Evolutionary conservation across 768 basidiomycete species (phyloP).

Genomic region (Mycena capillaripes): DNA sequence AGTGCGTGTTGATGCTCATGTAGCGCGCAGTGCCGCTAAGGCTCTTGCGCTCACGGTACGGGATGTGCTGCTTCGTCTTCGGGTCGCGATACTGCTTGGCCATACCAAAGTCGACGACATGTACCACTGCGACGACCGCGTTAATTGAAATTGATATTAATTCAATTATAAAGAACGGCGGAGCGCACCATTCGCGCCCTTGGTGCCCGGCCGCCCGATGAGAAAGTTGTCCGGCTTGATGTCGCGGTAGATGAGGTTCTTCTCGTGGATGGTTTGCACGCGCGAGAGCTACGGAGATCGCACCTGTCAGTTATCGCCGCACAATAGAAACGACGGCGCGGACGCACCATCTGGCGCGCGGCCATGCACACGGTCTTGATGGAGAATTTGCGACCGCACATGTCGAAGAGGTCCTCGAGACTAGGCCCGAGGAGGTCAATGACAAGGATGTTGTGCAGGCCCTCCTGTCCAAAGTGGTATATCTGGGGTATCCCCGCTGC

Average conservation of each 20-base stretch:
- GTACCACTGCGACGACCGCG: constrained; percentile 72
- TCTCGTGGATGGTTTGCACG: constrained; percentile 98
- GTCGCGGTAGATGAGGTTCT: constrained; percentile 99
- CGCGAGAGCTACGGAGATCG: constrained; percentile 77
- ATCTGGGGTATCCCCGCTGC: constrained; percentile 98
- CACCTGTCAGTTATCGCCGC: constrained; percentile 1
- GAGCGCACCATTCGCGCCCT: constrained; percentile 82
- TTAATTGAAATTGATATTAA: not conserved
- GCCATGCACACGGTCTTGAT: constrained; percentile 99
- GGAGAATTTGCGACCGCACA: constrained; percentile 98
- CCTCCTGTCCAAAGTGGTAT: constrained; percentile 99
- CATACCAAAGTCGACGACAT: constrained; percentile 99
- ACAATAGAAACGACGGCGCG: not conserved
- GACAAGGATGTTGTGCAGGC: constrained; percentile 97
- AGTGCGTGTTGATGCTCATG: constrained; percentile 99
- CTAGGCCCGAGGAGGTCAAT: constrained; percentile 98
- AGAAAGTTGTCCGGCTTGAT: constrained; percentile 99
- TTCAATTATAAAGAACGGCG: not conserved
- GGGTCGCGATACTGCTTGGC: constrained; percentile 99
- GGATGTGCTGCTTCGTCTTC: constrained; percentile 99
- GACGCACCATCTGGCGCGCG: constrained; percentile 91
- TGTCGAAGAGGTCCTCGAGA: constrained; percentile 98
- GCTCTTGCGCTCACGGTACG: constrained; percentile 98
- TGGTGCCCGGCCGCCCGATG: constrained; percentile 93
- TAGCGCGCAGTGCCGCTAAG: constrained; percentile 97